phyloP scores from a whole-genome alignment of 2,329 filamentous ascomycete species.

The Raffaelea ambrosiae region DNA sequence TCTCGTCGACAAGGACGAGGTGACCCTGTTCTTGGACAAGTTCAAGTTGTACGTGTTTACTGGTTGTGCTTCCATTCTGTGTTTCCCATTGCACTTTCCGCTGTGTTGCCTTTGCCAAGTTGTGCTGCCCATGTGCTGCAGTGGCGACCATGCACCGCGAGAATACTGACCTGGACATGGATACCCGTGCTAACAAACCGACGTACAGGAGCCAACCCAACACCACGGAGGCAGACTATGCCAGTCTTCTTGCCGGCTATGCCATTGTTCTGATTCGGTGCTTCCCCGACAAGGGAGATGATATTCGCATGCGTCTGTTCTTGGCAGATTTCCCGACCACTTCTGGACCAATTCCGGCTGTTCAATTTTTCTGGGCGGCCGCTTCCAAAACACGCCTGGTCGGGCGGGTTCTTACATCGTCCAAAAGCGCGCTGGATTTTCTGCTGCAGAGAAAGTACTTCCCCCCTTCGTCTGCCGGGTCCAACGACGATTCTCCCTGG shows the following conservation, averaged over 20 bases:
- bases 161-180: too few relatives aligned
- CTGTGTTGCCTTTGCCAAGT: background rate
- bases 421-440: constrained; percentile 20
- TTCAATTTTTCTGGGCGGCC: constrained; percentile 77
- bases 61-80: background rate
- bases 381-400: constrained; percentile 36
- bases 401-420: constrained; percentile 20
- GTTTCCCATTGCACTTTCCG: background rate
- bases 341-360: constrained; percentile 47
- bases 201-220: constrained; percentile 6
- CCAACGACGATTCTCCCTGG: constrained; percentile 22
- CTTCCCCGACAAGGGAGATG: constrained; percentile 73
- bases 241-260: constrained; percentile 74
- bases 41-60: constrained; percentile 29
- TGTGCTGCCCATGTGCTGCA: too few relatives aligned
- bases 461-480: constrained; percentile 6
- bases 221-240: constrained; percentile 34
- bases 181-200: background rate
- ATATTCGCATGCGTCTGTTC: constrained; percentile 92
- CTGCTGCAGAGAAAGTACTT: constrained; percentile 16
- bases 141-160: too few relatives aligned
- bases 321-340: constrained; percentile 54
- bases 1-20: constrained; percentile 66
- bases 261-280: constrained; percentile 77
- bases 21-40: constrained; percentile 50